Evolutionary conservation across 78 protist genomes (phyloP), one percentile per base, ranked within the genome.

Genomic region (Chrysochromulina tobinii): DNA sequence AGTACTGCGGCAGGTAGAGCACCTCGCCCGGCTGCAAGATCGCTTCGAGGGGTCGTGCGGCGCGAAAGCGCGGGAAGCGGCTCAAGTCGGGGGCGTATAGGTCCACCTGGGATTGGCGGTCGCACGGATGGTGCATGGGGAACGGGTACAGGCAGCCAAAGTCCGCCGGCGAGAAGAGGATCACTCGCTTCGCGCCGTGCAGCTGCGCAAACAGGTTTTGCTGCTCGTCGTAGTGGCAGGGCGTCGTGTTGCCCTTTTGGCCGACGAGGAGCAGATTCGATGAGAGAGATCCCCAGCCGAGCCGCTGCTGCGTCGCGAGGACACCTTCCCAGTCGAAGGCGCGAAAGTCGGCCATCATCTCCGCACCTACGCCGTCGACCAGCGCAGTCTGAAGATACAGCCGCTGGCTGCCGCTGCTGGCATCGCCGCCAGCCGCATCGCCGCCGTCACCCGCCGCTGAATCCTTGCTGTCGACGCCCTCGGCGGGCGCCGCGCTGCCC

Each of bases 181-280:
- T 3, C 20, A 66, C 21, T 14, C 69, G 87, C 68, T 89, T 89
- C 11, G 61, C 21, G 14, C 91, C 91, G 91, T 68, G 58, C 38
- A 89, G 18, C 69, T 89, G 92, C 6, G 92, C 85, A 50, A 89
- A 75, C 25, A 89, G 21, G 87, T 89, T 89, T 50, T 89, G 67
- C 75, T 89, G 87, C 72, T 89, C 92, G 87, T 89, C 92, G 87
- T 72, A 89, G 61, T 89, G 92, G 48, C 59, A 54, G 51, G 92
- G 92, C 15, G 92, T 89, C 48, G 17, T 4, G 38, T 38, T n/a
- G n/a, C 87, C 87, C 15, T 15, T 14, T 38, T 3, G 4, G 48
- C 92, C 61, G 50, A 89, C 77, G 66, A 89, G 61, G 51, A 89
- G 75, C 51, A 75, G 18, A 77, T 89, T 89, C 27, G 89, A 53